Evolutionary conservation across 2,329 filamentous ascomycete genomes (phyloP).

Genomic region (Pestalotiopsis sp.): DNA sequence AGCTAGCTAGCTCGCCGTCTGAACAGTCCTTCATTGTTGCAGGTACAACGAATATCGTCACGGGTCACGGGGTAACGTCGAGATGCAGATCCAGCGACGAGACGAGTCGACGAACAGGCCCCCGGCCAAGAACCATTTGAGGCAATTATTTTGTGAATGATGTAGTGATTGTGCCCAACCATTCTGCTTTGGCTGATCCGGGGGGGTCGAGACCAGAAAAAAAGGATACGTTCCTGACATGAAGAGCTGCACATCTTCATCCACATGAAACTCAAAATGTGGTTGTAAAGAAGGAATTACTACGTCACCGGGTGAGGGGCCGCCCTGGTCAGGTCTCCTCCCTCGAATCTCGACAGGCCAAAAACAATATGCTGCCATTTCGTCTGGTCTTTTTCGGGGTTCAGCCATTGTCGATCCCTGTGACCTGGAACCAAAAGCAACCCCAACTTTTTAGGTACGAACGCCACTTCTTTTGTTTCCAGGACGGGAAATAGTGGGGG

Average conservation of each 20-base stretch:
- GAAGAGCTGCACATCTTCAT: not conserved
- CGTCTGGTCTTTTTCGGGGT: not conserved
- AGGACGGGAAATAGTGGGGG: not conserved
- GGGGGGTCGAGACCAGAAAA: not conserved
- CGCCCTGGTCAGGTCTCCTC: not conserved
- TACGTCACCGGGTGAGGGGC: conserved; percentile 11
- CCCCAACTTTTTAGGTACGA: not conserved
- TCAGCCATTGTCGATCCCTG: conserved; percentile 4
- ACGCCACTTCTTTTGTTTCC: not conserved
- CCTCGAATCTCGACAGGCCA: not conserved
- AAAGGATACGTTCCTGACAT: conserved; percentile 3
- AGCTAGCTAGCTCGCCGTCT: not conserved
- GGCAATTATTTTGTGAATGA: not conserved
- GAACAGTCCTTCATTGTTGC: not conserved
- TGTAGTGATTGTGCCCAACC: not conserved
- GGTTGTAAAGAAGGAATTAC: not conserved
- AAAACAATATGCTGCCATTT: not conserved
- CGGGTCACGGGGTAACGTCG: not conserved
- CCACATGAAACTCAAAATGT: conserved; percentile 7
- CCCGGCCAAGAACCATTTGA: not conserved
- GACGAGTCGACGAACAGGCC: not conserved
- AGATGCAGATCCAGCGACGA: not conserved
- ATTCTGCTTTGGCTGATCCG: not conserved
- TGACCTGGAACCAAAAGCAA: not conserved
- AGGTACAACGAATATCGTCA: not conserved